Evolutionary conservation across 1,284 basidiomycete species (phyloP).

Genomic region (Trichosporon asahii): DNA sequence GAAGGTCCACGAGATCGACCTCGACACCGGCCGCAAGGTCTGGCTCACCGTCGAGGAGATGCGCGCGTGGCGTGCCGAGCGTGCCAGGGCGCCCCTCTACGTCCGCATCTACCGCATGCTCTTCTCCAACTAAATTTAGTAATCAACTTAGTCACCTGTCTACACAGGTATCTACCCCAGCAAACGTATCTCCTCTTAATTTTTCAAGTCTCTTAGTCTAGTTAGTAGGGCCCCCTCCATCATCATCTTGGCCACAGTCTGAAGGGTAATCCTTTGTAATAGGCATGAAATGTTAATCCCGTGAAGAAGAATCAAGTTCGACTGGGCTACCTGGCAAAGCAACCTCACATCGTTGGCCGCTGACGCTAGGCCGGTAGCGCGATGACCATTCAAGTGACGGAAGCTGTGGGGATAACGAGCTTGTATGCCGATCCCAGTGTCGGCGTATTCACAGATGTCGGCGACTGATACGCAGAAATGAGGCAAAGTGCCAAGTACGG

Average conservation of each 20-base stretch:
- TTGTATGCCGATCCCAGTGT: not conserved
- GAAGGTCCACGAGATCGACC: slow-evolving; percentile 49
- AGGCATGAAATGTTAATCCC: slow-evolving; percentile 10
- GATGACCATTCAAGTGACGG: too few relatives aligned
- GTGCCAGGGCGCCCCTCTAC: slow-evolving; percentile 36
- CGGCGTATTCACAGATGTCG: not conserved
- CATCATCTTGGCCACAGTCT: slow-evolving; percentile 1
- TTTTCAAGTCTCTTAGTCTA: not conserved
- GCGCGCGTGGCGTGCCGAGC: slow-evolving; percentile 34
- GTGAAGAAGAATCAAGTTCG: not conserved
- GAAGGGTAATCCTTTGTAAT: slow-evolving; percentile 1
- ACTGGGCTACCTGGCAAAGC: too few relatives aligned
- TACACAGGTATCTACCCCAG: not conserved
- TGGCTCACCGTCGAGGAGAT: slow-evolving; percentile 53
- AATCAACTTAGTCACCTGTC: not conserved
- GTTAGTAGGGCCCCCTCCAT: slow-evolving; percentile 3
- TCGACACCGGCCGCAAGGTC: slow-evolving; percentile 53
- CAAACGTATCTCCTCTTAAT: not conserved
- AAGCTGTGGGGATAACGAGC: too few relatives aligned
- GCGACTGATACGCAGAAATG: too few relatives aligned
- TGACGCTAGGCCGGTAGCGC: too few relatives aligned
- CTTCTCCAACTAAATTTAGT: slow-evolving; percentile 29
- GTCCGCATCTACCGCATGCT: slow-evolving; percentile 41
- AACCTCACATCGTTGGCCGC: too few relatives aligned
- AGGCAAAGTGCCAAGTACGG: not conserved